phyloP scores from a whole-genome alignment of 805 yeast species.

The Candida cerambycidarum region DNA sequence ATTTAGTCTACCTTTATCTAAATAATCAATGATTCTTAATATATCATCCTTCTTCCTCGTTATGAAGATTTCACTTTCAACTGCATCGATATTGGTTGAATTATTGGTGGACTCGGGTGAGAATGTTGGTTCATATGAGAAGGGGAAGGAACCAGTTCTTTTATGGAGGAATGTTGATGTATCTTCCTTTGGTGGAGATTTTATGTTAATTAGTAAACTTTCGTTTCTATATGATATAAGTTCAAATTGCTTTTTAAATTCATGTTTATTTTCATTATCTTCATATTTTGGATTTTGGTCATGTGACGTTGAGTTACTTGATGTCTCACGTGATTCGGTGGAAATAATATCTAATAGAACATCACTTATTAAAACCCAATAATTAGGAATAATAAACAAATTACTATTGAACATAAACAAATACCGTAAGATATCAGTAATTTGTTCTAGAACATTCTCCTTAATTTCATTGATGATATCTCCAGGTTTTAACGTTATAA shows the following conservation, averaged over 20 bases:
- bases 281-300: no score
- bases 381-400: conserved; percentile 61
- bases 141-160: conserved; percentile 13
- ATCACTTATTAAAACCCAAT: conserved; percentile 57
- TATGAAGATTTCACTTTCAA: conserved; percentile 20
- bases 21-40: conserved; percentile 31
- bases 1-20: conserved; percentile 34
- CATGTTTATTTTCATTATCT: conserved; percentile 20
- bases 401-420: conserved; percentile 54
- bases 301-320: no score
- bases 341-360: conserved; percentile 45
- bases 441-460: conserved; percentile 28
- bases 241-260: conserved; percentile 49
- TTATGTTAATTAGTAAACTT: conserved; percentile 45
- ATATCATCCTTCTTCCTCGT: conserved; percentile 29
- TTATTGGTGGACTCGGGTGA: not conserved
- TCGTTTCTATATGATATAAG: conserved; percentile 68
- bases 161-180: conserved; percentile 8
- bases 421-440: conserved; percentile 32
- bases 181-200: conserved; percentile 5
- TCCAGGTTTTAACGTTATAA: conserved; percentile 8
- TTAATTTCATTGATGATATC: conserved; percentile 11
- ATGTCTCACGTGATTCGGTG: conserved; percentile 5
- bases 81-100: conserved; percentile 12
- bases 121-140: conserved; percentile 1